Evolutionary conservation across 805 yeast species (phyloP), one percentile per base, ranked within the genome.

Genomic region (Starmerella ratchasimensis): DNA sequence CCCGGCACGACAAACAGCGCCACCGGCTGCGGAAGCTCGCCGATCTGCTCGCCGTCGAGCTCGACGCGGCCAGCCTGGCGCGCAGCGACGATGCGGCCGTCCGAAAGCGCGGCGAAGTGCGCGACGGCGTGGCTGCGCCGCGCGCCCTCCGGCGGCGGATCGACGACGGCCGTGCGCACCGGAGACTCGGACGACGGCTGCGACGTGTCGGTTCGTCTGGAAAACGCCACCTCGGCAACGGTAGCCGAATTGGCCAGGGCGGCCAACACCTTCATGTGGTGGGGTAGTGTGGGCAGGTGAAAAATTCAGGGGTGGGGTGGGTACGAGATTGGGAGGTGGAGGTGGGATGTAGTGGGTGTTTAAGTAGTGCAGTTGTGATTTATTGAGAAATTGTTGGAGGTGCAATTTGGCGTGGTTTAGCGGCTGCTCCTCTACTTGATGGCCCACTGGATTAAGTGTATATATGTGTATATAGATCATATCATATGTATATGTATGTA

Each of bases 141-240:
- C 11, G 29, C 22, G 16, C 33, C 30, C 3, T 29, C 20, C 9
- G 11, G 28, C 7, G 50, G 47, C 14, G 42, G 44, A 5, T 57
- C 53, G 2, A 47, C 44, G 15, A 64, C 63, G 18, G 67, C 60
- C 31, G 60, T 64, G 10, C 76, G 63, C 35, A 63, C 65, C 0
- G 93, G 93, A 52, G 76, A 80, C 10, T 62, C 57, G 0, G 78
- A 77, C 24, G 69, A 69, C 51, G 76, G 74, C 29, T 65, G 63
- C 5, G 94, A 79, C 3, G 94, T 83, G 51, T 86, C 93, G 0
- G 88, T 76, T 0, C 86, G 88, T 36, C 67, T 61, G 15, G 61
- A 54, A 48, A 83, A 82, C 4, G 65, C 51, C 7, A 81, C 61
- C 52, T 76, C 83, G 47, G 69, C 68, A 21, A 69, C 51, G 19